Evolutionary conservation across 805 yeast species (phyloP), one percentile per base, ranked within the genome.

Genomic region (Candida broadrunensis): DNA sequence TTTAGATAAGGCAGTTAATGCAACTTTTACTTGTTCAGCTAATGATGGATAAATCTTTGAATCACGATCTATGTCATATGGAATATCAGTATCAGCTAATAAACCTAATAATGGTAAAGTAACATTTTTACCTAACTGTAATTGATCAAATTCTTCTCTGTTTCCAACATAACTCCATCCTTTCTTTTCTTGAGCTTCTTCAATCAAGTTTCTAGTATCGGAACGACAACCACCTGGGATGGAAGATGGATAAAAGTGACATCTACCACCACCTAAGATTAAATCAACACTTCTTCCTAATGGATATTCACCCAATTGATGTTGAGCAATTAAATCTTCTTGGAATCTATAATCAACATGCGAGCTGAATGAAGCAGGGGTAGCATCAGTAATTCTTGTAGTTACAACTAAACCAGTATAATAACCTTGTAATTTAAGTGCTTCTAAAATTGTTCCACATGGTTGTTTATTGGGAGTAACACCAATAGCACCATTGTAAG

Each of bases 401-500:
- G 96, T 90, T 21, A 89, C 97, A 19, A 90, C 97, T 37, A 90
- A 67, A 0, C 97, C 98, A 0, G 97, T 90, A 51, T 71, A 61
- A 62, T 81, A 88, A 1, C 96, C 96, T 43, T 77, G 70, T 41
- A 83, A 67, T 56, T 90, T 89, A 54, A 91, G 81, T 1, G 95
- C 95, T 63, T 90, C 98, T 49, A 90, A 67, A 31, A 90, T 64
- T 2, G 96, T 88, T 5, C 96, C 97, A 57, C 95, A 85, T 5
- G 97, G 95, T n/a, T 55, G 50, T 36, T 74, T 69, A 24, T 71
- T 63, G 1, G 88, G 79, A 44, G 76, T 75, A 13, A 90, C 96
- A n/a, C 88, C 95, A 58, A 90, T 85, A 11, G 96, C 97, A 13
- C 95, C 93, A 59, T 90, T 90, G 64, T 87, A 88, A 4, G 89